Evolutionary conservation across 139 green algal species (phyloP).

Genomic region (Micromonas pusilla): DNA sequence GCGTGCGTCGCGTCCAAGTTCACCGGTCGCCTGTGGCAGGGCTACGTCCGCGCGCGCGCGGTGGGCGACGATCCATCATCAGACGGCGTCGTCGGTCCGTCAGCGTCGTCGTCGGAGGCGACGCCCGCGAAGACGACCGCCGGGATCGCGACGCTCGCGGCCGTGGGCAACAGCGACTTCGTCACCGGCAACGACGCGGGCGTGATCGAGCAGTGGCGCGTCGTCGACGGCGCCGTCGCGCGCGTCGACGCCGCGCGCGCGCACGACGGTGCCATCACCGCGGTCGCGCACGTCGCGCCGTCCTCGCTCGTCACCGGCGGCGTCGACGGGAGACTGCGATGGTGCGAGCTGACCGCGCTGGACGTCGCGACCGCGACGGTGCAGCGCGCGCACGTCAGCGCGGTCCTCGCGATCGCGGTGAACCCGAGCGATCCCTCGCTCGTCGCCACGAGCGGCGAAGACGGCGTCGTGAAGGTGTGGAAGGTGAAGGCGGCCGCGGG

Average conservation of each 20-base stretch:
- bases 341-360: too few relatives aligned
- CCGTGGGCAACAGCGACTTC: not conserved
- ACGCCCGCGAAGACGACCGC: not conserved
- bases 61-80: not conserved
- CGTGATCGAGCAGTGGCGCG: not conserved
- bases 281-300: too few relatives aligned
- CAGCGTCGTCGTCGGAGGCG: not conserved
- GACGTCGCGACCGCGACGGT: too few relatives aligned
- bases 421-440: too few relatives aligned
- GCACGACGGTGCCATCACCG: not conserved
- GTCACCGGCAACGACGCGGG: not conserved
- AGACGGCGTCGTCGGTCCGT: not conserved
- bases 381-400: too few relatives aligned
- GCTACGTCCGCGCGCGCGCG: not conserved
- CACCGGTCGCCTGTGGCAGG: not conserved
- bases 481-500: too few relatives aligned
- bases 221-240: not conserved
- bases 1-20: not conserved
- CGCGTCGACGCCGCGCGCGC: too few relatives aligned
- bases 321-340: not conserved
- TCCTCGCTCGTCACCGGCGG: not conserved
- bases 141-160: not conserved
- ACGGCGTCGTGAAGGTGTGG: too few relatives aligned
- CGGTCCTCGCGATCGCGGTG: too few relatives aligned
- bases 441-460: too few relatives aligned